Percentiles rank a stretch among this genome's conserved stretches.
These are phyloP conservation scores for Flaveria robusta DNA, from an alignment of 129 eudicot species.

Conservation along the genomic window DNA sequence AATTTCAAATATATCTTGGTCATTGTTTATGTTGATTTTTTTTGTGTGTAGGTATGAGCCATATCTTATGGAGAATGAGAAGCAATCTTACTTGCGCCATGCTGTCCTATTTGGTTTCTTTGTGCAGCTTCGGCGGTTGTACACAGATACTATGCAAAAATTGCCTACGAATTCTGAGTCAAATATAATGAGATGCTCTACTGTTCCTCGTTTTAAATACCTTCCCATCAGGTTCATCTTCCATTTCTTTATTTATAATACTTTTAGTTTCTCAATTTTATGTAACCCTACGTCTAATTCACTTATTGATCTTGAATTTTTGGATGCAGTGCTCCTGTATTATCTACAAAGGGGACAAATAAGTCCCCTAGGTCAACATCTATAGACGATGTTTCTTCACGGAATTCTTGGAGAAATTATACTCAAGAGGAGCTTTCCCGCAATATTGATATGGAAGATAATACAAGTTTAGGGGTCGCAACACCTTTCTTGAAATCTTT, in stretches of 20 bases:
- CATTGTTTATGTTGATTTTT: conserved; percentile 6
- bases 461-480: conserved; percentile 83
- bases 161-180: conserved; percentile 83
- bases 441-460: conserved; percentile 62
- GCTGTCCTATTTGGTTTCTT: conserved; percentile 94
- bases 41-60: conserved; percentile 75
- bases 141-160: conserved; percentile 77
- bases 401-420: conserved; percentile 75
- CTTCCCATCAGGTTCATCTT: conserved; percentile 85
- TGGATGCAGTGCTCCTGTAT: conserved; percentile 79
- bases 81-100: conserved; percentile 80
- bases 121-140: conserved; percentile 82
- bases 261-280: neutral
- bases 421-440: conserved; percentile 63
- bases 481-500: conserved; percentile 88
- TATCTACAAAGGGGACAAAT: conserved; percentile 66
- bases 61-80: conserved; percentile 97
- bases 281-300: conserved; percentile 9
- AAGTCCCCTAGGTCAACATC: conserved; percentile 67
- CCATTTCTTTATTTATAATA: neutral
- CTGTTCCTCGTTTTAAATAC: conserved; percentile 91
- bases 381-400: conserved; percentile 69
- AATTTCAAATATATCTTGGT: neutral
- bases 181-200: conserved; percentile 91
- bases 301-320: conserved; percentile 13